Evolutionary conservation across 2,329 filamentous ascomycete species (phyloP), one percentile per base, ranked within the genome.

Genomic region (Aspergillus neotritici): DNA sequence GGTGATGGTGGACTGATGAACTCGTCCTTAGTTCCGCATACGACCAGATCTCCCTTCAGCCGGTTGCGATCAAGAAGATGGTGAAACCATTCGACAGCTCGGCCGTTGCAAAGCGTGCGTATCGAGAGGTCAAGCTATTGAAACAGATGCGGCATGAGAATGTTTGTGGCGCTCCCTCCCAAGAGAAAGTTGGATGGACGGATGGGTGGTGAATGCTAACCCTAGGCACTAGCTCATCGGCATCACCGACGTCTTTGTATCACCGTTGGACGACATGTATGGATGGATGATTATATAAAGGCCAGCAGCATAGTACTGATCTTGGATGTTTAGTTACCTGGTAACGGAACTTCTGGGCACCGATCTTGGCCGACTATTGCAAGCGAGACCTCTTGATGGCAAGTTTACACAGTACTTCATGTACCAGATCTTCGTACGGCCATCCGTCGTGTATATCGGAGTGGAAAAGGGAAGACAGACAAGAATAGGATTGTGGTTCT

Each of bases 41-140:
- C 72, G 93, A 98, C 70, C 89, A 96, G 74, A 87, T 98, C 69
- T 96, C 91, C 46, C 87, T 82, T 66, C 90, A 96, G 70, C 87
- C 89, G 70, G 93, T 98, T 48, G 93, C 93, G 45, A 89, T 98
- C 67, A 98, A 98, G 79, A 98, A 98, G 80, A 98, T 98, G 65
- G 97, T 98, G 91, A 97, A 97, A 77, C 93, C 93, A 6, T 98
- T 98, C 72, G 95, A 89, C 77, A 98, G 91, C 12, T 88, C 93
- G 1, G 90, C 97, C 43, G 78, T 98, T 38, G 93, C 93, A 44
- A 98, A 98, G 76, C 82, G 93, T 62, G 97, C 93, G 54, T 98
- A 97, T 69, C 83, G 93, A 63, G 93, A 98, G 70, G 75, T 98
- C 64, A 98, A 97, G 76, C 80, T 98, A 50, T 76, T 98, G 61